A percentile compares a stretch with the other conserved stretches of the same genome.
Conservation (phyloP, 306 rosid genomes). For the Lathyrus oleraceus region DNA sequence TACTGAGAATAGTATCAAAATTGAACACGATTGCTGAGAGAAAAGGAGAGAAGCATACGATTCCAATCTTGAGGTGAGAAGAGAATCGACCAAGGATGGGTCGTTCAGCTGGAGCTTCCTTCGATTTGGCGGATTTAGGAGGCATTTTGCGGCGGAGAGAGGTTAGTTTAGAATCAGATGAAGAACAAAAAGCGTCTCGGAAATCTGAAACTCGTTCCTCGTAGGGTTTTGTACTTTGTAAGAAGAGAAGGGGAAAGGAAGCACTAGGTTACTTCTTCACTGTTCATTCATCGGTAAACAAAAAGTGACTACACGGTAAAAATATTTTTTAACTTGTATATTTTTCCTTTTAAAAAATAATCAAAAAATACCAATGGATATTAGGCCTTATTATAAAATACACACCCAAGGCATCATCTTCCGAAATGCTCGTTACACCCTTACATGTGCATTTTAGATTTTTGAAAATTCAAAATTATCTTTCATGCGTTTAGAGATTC, state of each 20-base stretch:
- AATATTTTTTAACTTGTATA: background rate
- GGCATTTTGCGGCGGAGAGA: slow-evolving; percentile 60
- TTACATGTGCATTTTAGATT: fast-evolving
- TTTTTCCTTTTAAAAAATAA: too few species aligned
- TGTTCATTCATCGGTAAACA: background rate
- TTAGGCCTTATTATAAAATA: too few species aligned
- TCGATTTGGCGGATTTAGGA: slow-evolving; percentile 81
- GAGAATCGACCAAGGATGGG: slow-evolving; percentile 88
- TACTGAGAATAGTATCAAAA: slow-evolving; percentile 21
- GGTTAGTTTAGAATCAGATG: background rate
- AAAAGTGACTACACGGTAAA: background rate
- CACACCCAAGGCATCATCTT: too few species aligned
- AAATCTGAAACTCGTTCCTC: slow-evolving; percentile 26
- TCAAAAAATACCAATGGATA: too few species aligned
- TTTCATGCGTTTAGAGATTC: too few species aligned
- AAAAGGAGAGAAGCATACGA: slow-evolving; percentile 44
- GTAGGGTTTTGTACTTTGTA: slow-evolving; percentile 39
- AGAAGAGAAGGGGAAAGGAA: background rate
- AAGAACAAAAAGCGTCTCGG: background rate
- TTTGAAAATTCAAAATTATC: too few species aligned
- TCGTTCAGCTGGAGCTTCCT: slow-evolving; percentile 86
- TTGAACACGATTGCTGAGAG: slow-evolving; percentile 16
- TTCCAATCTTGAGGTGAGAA: slow-evolving; percentile 93
- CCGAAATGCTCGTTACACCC: too few species aligned
- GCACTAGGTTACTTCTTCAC: slow-evolving; percentile 1